A percentile compares a stretch with the other conserved stretches of the same genome.
Evolutionary conservation across 2,329 filamentous ascomycete species (phyloP).

Genomic region (Diaporthe nobilis): DNA sequence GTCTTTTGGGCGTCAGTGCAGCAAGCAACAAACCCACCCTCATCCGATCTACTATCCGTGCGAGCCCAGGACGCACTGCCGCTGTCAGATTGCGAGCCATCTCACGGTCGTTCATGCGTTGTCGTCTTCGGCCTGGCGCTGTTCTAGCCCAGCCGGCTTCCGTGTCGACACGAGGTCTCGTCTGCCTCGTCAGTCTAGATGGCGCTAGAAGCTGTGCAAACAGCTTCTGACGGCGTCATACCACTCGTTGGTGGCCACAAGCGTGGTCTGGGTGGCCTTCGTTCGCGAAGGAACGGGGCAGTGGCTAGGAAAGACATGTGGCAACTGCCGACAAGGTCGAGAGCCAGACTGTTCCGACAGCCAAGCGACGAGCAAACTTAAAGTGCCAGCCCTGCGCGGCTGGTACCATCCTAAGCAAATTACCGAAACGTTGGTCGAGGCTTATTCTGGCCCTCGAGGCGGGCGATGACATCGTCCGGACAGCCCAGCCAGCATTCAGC

Average conservation of each 20-base stretch:
- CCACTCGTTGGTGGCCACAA: background rate
- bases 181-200: background rate
- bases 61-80: slow-evolving; percentile 10
- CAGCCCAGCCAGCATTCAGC: background rate
- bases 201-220: background rate
- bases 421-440: slow-evolving; percentile 29
- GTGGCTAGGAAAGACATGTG: background rate
- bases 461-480: slow-evolving; percentile 11
- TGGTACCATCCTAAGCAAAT: slow-evolving; percentile 18
- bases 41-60: slow-evolving; percentile 21
- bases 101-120: slow-evolving; percentile 1
- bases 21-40: background rate
- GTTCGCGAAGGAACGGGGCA: too few species aligned
- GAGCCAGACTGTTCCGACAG: background rate
- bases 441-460: slow-evolving; percentile 22
- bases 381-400: slow-evolving; percentile 26
- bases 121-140: background rate
- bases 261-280: background rate
- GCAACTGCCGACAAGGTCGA: slow-evolving; percentile 16
- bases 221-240: background rate
- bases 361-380: slow-evolving; percentile 17
- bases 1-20: slow-evolving; percentile 17
- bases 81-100: slow-evolving; percentile 28
- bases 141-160: slow-evolving; percentile 14
- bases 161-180: slow-evolving; percentile 4